Evolutionary conservation across 345 rosid genomes (phyloP).

Genomic region (Arabidopsis thaliana): TAIR10.1 NC_003070.9:22652501-22653000

Average conservation of each 20-base stretch:
- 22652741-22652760: conserved; percentile 8
- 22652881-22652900: conserved; percentile 12
- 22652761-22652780: conserved; percentile 2
- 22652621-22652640: conserved; percentile 28
- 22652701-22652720: conserved; percentile 35
- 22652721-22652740: conserved; percentile 27
- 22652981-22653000: conserved; percentile 32
- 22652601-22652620: conserved; percentile 36
- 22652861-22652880: conserved; percentile 24
- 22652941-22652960: conserved; percentile 37
- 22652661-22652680: conserved; percentile 30
- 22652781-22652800: conserved; percentile 2
- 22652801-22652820: conserved; percentile 15
- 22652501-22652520: conserved; percentile 24
- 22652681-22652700: conserved; percentile 24
- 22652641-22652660: conserved; percentile 34
- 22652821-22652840: neutral
- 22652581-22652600: conserved; percentile 26
- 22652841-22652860: conserved; percentile 6
- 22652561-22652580: neutral
- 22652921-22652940: conserved; percentile 21
- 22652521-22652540: conserved; percentile 8
- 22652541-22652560: conserved; percentile 5
- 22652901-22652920: conserved; percentile 25
- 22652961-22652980: conserved; percentile 38